Conservation (phyloP, 2,329 filamentous ascomycete species). For the Xylariomycetidae sp. region DNA sequence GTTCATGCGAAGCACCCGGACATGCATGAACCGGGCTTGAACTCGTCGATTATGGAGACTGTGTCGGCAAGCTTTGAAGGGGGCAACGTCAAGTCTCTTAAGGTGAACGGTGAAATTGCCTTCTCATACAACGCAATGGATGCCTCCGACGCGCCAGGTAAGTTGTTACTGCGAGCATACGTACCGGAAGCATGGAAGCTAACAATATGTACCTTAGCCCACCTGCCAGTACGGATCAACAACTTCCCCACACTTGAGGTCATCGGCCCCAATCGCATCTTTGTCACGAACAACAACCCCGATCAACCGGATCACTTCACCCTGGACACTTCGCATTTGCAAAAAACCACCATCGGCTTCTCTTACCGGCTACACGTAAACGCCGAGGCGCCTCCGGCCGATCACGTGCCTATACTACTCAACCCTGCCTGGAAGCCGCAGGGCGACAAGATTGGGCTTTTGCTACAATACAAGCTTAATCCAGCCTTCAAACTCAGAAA, state of each 20-base stretch:
- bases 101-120: constrained; percentile 82
- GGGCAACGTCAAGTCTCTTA: constrained; percentile 62
- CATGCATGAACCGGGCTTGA: constrained; percentile 71
- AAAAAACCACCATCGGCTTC: constrained; percentile 74
- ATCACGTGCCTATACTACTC: constrained; percentile 67
- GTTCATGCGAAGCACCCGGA: constrained; percentile 75
- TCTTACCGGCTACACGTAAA: constrained; percentile 84
- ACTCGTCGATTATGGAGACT: constrained; percentile 84
- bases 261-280: constrained; percentile 88
- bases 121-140: constrained; percentile 66
- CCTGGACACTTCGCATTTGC: constrained; percentile 66
- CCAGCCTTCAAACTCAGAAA: constrained; percentile 48
- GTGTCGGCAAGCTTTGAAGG: constrained; percentile 80
- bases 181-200: no score
- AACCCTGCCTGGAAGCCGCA: constrained; percentile 78
- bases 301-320: constrained; percentile 74
- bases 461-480: constrained; percentile 81
- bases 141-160: constrained; percentile 43
- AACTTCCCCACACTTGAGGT: constrained; percentile 85
- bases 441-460: constrained; percentile 76
- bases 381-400: constrained; percentile 35
- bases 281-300: constrained; percentile 66
- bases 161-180: constrained; percentile 30
- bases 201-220: not conserved
- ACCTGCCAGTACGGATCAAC: constrained; percentile 65